Evolutionary conservation across 768 basidiomycete species (phyloP), one percentile per base, ranked within the genome.

Genomic region (Lentinula edodes): DNA sequence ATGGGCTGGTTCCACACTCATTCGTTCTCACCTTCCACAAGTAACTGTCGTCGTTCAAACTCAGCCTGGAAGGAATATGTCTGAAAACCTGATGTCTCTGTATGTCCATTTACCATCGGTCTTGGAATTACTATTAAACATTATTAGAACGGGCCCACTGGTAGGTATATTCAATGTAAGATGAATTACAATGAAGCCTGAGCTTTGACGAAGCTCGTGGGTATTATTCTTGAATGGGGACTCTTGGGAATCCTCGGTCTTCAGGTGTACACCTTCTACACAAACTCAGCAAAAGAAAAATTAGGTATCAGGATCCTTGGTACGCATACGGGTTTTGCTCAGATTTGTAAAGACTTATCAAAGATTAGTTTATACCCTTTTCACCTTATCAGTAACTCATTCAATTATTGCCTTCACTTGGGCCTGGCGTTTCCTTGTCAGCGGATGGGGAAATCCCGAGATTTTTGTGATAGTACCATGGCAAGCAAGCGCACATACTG

Each of bases 371-470:
- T 62, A 46, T 18, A 38, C 48, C n/a, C 34, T 63, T 34, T 64
- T 66, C 36, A 35, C 63, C 6, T 64, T 68, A 35, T 68, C 69
- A 41, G 41, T 65, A 9, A 61, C 63, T 7, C 67, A 70, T 39
- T 68, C 69, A 8, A 65, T 60, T 1, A 51, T 66, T 15, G 60
- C 65, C 5, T 67, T 68, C 2, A 61, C 66, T 28, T 63, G 61
- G 34, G 62, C 66, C 6, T 70, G 68, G 68, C 63, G 57, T 32
- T 65, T 62, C 28, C 53, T 68, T 28, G 62, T 70, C 18, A 55
- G 46, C 18, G 52, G 53, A 9, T 70, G 68, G 68, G 65, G 65
- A 23, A 63, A 69, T 50, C 62, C 62, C 15, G 48, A 32, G 1
- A 56, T 60, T 15, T 63, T 70, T n/a, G 3, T 54, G 35, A 39